Conservation (phyloP, 345 rosid genomes). For the Citrus medica region DNA sequence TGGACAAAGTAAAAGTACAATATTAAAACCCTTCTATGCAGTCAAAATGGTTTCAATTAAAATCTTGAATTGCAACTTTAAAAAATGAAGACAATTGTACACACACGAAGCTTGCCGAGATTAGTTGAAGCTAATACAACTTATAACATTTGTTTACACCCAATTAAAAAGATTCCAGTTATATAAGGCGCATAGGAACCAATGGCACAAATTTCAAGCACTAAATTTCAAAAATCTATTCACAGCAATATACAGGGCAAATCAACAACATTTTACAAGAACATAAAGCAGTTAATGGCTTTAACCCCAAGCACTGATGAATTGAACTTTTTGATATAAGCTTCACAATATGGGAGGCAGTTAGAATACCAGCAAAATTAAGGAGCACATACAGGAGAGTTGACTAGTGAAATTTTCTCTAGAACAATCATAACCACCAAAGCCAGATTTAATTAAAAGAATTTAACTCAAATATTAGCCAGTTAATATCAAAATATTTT, state of each 20-base stretch:
- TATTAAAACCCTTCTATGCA: neutral
- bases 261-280: neutral
- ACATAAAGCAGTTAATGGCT: neutral
- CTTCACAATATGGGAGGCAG: neutral
- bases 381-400: neutral
- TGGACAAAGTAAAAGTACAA: neutral
- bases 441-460: neutral
- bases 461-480: neutral
- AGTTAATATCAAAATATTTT: neutral
- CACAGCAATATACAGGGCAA: neutral
- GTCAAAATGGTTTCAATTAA: neutral
- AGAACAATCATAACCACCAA: neutral
- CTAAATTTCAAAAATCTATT: neutral
- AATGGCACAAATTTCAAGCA: neutral
- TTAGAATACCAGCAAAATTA: neutral
- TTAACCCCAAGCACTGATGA: neutral
- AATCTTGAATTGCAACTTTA: neutral
- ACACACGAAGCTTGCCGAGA: neutral
- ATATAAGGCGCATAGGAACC: neutral
- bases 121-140: neutral
- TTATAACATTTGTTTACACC: neutral
- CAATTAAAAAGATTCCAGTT: neutral
- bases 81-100: neutral
- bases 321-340: neutral
- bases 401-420: neutral